Evolutionary conservation across 495 filamentous ascomycete genomes (phyloP).

Genomic region (Daldinia bambusicola): DNA sequence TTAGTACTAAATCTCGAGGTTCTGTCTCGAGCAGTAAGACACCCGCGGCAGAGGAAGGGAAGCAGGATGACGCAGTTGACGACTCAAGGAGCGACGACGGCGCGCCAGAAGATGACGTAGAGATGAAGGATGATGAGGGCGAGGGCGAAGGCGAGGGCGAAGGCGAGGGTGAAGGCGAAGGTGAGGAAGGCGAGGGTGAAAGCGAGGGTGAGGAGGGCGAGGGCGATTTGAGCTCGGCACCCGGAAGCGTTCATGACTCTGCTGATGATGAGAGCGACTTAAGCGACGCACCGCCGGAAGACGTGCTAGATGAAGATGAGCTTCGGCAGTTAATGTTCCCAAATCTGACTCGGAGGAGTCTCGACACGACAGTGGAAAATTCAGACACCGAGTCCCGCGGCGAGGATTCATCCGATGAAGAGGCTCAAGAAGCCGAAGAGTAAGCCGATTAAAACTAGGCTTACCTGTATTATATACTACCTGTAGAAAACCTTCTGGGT

Average conservation of each 20-base stretch:
- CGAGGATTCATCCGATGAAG: conserved; percentile 4
- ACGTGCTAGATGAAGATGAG: conserved; percentile 58
- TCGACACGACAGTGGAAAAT: conserved; percentile 44
- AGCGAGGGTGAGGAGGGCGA: conserved; percentile 38
- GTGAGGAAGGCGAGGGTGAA: conserved; percentile 44
- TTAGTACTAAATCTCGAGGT: conserved; percentile 51
- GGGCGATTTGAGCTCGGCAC: conserved; percentile 53
- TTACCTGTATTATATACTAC: conserved; percentile 2
- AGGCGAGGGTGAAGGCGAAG: conserved; percentile 46
- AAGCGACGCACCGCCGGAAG: conserved; percentile 69
- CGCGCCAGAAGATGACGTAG: conserved; percentile 34
- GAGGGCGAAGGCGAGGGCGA: conserved; percentile 39
- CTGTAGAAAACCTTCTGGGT: not conserved
- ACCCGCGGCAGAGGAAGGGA: conserved; percentile 44
- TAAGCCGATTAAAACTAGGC: not conserved
- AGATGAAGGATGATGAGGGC: conserved; percentile 47
- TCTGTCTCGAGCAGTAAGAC: conserved; percentile 56
- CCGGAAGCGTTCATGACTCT: conserved; percentile 74
- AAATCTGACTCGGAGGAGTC: conserved; percentile 51
- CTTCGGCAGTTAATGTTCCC: conserved; percentile 59
- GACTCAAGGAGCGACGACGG: conserved; percentile 30
- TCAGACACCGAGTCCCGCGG: conserved; percentile 16
- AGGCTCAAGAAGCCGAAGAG: conserved; percentile 16
- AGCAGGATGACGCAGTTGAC: conserved; percentile 48
- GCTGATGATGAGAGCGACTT: conserved; percentile 85